Base-by-base conservation (phyloP, 805 yeast species). In the Hermanozyma aechmeae region DNA sequence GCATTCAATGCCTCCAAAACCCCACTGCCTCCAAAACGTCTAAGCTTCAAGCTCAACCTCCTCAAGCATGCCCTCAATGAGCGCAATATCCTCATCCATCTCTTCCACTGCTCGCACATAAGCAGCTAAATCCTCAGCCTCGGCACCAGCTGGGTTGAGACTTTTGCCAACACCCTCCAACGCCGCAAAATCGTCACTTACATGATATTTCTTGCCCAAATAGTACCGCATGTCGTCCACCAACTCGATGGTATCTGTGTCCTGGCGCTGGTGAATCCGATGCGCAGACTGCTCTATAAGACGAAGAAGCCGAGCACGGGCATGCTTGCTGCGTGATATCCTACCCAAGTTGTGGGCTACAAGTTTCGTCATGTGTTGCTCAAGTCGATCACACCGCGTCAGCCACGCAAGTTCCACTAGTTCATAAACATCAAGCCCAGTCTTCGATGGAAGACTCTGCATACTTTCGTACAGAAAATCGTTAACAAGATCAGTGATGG, bases 211-310 rank as follows among this genome's bases (percentile, higher is more conserved):
- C 42, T 65, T 60, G 9, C 57, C 43, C 26, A 82, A 50, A 38
- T 75, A 78, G 49, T 67, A 82, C 38, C 86, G 59, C 8, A 82
- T 76, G 53, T 81, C 93, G 51, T 81, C 94, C 16, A 82, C 61
- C 40, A 82, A 56, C 43, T 82, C 94, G 45, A 82, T 78, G 1
- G 89, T 78, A 53, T 82, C 94, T 0, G 81, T 77, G 35, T 75
- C 83, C 40, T 82, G 76, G 45, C 92, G 65, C 11, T 48, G 52
- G 13, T 65, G 44, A 28, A 82, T 79, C 40, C 83, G 56, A 11
- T 43, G 38, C 0, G 89, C 79, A 45, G 73, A 63, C 38, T 61
- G 64, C 28, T 36, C 40, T n/a, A 60, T 47, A 13, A 58, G 35
- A 6, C 23, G 24, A 6, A 36, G 28, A 12, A 57, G 31, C 26